Conservation (phyloP, 345 rosid genomes). For the Populus ilicifolia region DNA sequence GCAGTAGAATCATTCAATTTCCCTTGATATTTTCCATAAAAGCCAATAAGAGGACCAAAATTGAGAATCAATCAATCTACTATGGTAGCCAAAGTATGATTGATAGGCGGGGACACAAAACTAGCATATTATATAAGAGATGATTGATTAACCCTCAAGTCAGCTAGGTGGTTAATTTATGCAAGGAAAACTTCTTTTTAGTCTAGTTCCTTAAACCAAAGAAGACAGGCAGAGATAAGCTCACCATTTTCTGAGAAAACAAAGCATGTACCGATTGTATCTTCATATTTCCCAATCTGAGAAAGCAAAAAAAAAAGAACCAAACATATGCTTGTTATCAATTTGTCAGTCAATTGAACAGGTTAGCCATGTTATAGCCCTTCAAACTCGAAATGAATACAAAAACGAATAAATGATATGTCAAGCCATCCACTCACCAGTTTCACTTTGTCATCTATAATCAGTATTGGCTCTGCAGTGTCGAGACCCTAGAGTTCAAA, state of each 20-base stretch:
- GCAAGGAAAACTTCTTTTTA: background rate
- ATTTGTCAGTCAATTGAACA: background rate
- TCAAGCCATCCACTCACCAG: conserved; percentile 38
- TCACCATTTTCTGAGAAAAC: conserved; percentile 49
- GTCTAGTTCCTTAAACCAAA: background rate
- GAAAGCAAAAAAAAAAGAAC: background rate
- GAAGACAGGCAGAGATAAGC: background rate
- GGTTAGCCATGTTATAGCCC: background rate
- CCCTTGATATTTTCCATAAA: background rate
- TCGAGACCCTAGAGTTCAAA: conserved; percentile 48
- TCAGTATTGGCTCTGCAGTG: conserved; percentile 48
- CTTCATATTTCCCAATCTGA: conserved; percentile 61
- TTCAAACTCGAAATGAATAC: background rate
- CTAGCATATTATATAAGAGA: background rate
- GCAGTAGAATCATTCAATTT: background rate
- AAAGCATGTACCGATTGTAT: conserved; percentile 56
- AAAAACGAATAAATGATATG: background rate
- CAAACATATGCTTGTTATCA: background rate
- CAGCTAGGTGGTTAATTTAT: background rate
- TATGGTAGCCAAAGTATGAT: no score
- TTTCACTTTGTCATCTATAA: conserved; percentile 47
- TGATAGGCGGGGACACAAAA: background rate
- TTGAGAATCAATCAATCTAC: background rate
- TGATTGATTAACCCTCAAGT: background rate
- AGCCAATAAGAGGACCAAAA: background rate